Evolutionary conservation across 2,329 filamentous ascomycete species (phyloP).

Genomic region (Ceratocystis albifundus): DNA sequence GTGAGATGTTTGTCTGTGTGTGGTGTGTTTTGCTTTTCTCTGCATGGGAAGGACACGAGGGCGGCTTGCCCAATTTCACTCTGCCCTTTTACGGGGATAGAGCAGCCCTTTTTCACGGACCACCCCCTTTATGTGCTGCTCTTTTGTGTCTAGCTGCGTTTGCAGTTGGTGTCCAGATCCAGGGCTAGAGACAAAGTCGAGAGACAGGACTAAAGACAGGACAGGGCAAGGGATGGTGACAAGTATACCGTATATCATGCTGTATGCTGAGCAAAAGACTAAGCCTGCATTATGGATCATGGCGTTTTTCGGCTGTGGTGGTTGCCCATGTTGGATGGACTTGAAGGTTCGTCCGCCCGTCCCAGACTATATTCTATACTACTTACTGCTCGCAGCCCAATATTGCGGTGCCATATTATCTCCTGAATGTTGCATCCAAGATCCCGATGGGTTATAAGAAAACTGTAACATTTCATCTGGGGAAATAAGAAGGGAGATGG

Average conservation of each 20-base stretch:
- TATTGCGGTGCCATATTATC: too few species aligned
- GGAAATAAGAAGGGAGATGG: too few species aligned
- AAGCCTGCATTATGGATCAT: background rate
- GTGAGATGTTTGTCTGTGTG: background rate
- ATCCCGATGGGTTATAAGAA: too few species aligned
- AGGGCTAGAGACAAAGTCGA: background rate
- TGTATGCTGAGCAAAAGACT: background rate
- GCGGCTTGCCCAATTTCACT: too few species aligned
- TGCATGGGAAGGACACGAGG: background rate
- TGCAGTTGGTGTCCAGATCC: background rate
- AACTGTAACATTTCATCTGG: too few species aligned
- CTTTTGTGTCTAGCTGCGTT: background rate
- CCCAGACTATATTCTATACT: too few species aligned
- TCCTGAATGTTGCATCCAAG: too few species aligned
- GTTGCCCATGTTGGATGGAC: too few species aligned
- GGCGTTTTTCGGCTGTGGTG: background rate
- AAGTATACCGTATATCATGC: background rate
- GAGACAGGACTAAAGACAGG: background rate
- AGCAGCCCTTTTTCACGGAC: too few species aligned
- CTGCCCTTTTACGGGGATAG: too few species aligned
- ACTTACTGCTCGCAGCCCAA: too few species aligned
- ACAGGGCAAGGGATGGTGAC: background rate
- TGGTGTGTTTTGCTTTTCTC: background rate
- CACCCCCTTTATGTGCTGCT: background rate
- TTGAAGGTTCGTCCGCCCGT: too few species aligned